These are phyloP conservation scores for Funneliformis geosporum DNA, from an alignment of 192 early-diverging fungal species.

Conservation along the genomic window DNA sequence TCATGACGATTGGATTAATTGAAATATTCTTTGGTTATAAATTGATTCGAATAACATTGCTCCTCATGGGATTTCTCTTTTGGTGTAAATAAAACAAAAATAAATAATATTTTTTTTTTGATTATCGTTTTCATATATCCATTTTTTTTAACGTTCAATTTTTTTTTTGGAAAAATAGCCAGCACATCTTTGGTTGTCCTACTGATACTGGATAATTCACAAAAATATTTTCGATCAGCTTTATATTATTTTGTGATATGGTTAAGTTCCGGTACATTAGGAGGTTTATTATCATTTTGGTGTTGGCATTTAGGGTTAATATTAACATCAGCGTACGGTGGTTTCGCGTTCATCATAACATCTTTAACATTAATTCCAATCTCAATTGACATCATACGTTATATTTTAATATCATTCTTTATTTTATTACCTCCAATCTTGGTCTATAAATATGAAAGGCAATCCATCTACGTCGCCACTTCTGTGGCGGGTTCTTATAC, in stretches of 20 bases:
- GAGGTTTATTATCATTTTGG: conserved; percentile 37
- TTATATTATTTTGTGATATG: conserved; percentile 41
- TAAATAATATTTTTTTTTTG: background rate
- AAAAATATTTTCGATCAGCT: conserved; percentile 32
- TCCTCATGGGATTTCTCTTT: conserved; percentile 42
- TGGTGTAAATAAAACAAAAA: conserved; percentile 35
- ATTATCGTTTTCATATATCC: no score
- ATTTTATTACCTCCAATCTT: conserved; percentile 33
- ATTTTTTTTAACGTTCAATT: background rate
- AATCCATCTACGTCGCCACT: conserved; percentile 40
- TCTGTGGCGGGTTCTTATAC: conserved; percentile 42
- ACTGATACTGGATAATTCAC: conserved; percentile 35
- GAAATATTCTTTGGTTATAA: conserved; percentile 46
- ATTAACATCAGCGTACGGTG: conserved; percentile 42
- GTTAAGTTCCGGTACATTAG: conserved; percentile 37
- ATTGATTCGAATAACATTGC: conserved; percentile 47
- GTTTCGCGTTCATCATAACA: conserved; percentile 37
- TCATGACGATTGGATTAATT: conserved; percentile 36
- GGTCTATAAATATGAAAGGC: conserved; percentile 37
- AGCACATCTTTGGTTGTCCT: conserved; percentile 44
- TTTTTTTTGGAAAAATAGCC: conserved; percentile 28
- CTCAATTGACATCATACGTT: conserved; percentile 32
- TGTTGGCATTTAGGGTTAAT: conserved; percentile 47
- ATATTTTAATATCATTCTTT: conserved; percentile 29
- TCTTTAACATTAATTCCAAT: conserved; percentile 39